Base-by-base conservation (phyloP, 2,329 filamentous ascomycete species). In the Ascochyta viciae-villosae region DNA sequence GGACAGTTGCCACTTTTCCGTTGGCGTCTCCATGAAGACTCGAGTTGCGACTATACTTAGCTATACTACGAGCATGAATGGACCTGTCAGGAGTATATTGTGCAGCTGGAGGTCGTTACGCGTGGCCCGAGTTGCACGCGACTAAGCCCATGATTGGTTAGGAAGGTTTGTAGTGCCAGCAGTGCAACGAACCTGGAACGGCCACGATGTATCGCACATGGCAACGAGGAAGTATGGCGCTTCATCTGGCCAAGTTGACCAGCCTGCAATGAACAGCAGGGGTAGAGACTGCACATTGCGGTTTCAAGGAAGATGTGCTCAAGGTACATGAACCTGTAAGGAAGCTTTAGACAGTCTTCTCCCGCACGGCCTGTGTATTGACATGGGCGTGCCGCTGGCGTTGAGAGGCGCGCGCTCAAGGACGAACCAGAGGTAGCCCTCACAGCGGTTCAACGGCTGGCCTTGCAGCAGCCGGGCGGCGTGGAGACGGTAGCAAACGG, bases 351-450 rank as follows among this genome's bases (percentile, higher is more conserved):
- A 58, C 62, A 61, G 62, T 57, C 52, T 58, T 61, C 35, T 65
- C 61, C 58, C 60, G 66, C 64, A 69, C 68, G 64, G 65, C 64
- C 54, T 65, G 57, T 48, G 65, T 51, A 59, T 61, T 58, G 55
- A 62, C 58, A 59, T 55, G 64, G 66, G 57, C 51, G 59, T 64
- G 63, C 61, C 63, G 70, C 66, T 68, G 66, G 71, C 65, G 61
- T 66, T 64, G 58, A 67, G 66, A 73, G 70, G 70, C 72, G 72
- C 71, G 70, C 71, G 68, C 63, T 58, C 69, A 64, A 55, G 43
- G 64, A 62, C 67, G 63, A 70, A 69, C 63, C 67, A 72, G 64
- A 70, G 67, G 70, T 58, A 59, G 65, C 57, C 61, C 52, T 64
- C 58, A 49, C 43, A 66, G 60, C 41, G 41, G 54, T 66, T 54